phyloP scores from a whole-genome alignment of 2,329 filamentous ascomycete genomes.

The Sordariomycetes sp. region DNA sequence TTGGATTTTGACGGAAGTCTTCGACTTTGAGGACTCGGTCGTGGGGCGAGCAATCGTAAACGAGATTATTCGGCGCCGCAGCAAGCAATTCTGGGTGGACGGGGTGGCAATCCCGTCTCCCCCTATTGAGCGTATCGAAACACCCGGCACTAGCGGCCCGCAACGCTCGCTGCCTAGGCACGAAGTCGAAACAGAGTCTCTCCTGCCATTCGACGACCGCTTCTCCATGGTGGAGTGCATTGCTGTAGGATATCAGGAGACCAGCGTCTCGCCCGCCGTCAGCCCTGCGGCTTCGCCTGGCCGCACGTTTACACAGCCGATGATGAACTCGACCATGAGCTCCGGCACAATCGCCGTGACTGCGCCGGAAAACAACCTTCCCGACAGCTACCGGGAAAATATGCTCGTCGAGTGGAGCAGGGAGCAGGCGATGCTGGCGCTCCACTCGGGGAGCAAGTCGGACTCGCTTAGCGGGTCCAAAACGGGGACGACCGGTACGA shows the following conservation, averaged over 20 bases:
- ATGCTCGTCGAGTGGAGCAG: constrained; percentile 74
- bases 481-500: constrained; percentile 45
- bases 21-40: constrained; percentile 61
- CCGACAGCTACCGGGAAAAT: constrained; percentile 57
- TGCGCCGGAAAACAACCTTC: constrained; percentile 44
- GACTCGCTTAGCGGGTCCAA: constrained; percentile 69
- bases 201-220: constrained; percentile 68
- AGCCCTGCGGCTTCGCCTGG: constrained; percentile 63
- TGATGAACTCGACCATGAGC: constrained; percentile 39
- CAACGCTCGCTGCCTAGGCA: constrained; percentile 36
- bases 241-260: constrained; percentile 57
- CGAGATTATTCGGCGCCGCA: constrained; percentile 66
- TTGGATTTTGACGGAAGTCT: constrained; percentile 66
- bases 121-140: constrained; percentile 48
- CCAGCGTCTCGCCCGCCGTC: constrained; percentile 49
- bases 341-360: constrained; percentile 19
- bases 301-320: constrained; percentile 51
- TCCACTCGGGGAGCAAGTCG: constrained; percentile 60
- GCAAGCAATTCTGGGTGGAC: constrained; percentile 69
- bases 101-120: constrained; percentile 61
- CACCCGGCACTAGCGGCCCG: constrained; percentile 32
- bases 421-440: constrained; percentile 57
- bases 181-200: constrained; percentile 48
- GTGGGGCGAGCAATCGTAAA: constrained; percentile 62
- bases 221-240: constrained; percentile 64